Evolutionary conservation across 148 eudicot genomes (phyloP), one percentile per base, ranked within the genome.

Genomic region (Polygonum maritimum): DNA sequence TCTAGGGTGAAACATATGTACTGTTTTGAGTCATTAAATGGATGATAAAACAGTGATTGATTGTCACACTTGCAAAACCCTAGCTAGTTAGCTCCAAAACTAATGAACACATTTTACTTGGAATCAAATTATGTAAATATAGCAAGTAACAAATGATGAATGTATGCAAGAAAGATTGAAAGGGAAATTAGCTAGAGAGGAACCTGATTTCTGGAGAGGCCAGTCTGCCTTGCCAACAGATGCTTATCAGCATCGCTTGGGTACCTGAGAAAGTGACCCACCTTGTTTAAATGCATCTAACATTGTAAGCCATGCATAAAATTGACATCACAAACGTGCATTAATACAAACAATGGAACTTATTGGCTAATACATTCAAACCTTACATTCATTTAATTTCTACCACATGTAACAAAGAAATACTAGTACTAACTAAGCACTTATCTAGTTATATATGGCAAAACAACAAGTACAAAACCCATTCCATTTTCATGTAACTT

Each of bases 241-340:
- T 87, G 97, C 76, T 92, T 90, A 88, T 92, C 93, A 65, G 98
- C 96, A 77, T 94, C 98, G 80, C 97, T 94, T 74, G 98, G 98
- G 76, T 94, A 94, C 91, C 98, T 93, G 93, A 86, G 83, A 84
- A 76, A 77, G 26, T 77, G 76, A 84, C 71, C 76, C 83, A 79
- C 77, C 77, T 26, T 26, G 31, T 26, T 26, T 26, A 26, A 26
- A 26, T 26, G 31, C 31, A 26, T 26, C 31, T 26, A 26, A 26
- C 31, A 26, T 26, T 26, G 31, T 36, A 75, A 4, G 22, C 16
- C 44, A 60, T 15, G 22, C 31, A 18, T 7, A 22, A 74, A n/a
- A 69, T 18, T 48, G n/a, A 74, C 45, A 19, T 75, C 19, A 47
- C 2, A 62, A 35, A 26, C 31, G 31, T 26, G 1, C 36, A 33